phyloP scores from a whole-genome alignment of 352 stramenopile genomes.

The Aphanomyces invadans region DNA sequence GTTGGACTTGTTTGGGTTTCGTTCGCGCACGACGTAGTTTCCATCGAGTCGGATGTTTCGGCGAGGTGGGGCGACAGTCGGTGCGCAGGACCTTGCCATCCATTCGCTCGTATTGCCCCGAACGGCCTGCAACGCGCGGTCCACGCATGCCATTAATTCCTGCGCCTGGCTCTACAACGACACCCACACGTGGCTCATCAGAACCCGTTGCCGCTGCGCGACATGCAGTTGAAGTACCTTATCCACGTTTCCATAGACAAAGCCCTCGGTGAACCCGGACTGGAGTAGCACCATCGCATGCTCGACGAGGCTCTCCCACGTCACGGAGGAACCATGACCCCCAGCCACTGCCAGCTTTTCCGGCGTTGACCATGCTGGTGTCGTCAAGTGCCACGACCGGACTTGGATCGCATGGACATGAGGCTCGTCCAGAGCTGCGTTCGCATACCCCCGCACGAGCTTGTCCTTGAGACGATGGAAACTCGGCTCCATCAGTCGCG shows the following conservation, averaged over 20 bases:
- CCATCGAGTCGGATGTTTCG: slow-evolving; percentile 28
- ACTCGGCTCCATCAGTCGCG: slow-evolving; percentile 27
- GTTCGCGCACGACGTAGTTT: slow-evolving; percentile 31
- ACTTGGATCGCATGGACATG: slow-evolving; percentile 37
- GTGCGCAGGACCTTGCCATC: slow-evolving; percentile 27
- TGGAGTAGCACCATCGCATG: slow-evolving; percentile 35
- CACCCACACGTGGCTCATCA: too few relatives aligned
- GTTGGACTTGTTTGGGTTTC: slow-evolving; percentile 45
- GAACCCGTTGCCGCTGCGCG: too few relatives aligned
- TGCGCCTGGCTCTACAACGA: background rate
- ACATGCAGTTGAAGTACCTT: too few relatives aligned
- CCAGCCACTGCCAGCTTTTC: slow-evolving; percentile 35
- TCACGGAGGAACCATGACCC: slow-evolving; percentile 20
- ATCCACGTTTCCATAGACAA: slow-evolving; percentile 51
- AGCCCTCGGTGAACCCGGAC: slow-evolving; percentile 35
- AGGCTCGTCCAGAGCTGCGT: slow-evolving; percentile 43
- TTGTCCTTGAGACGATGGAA: slow-evolving; percentile 41
- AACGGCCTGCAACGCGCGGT: background rate
- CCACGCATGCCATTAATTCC: background rate
- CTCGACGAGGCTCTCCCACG: slow-evolving; percentile 26
- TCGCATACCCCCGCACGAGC: slow-evolving; percentile 40
- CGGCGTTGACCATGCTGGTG: slow-evolving; percentile 32
- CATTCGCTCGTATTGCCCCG: too few relatives aligned
- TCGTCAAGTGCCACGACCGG: slow-evolving; percentile 32
- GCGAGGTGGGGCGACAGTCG: slow-evolving; percentile 30